Evolutionary conservation across 345 rosid species (phyloP).

Genomic region (Ceriops tagal): DNA sequence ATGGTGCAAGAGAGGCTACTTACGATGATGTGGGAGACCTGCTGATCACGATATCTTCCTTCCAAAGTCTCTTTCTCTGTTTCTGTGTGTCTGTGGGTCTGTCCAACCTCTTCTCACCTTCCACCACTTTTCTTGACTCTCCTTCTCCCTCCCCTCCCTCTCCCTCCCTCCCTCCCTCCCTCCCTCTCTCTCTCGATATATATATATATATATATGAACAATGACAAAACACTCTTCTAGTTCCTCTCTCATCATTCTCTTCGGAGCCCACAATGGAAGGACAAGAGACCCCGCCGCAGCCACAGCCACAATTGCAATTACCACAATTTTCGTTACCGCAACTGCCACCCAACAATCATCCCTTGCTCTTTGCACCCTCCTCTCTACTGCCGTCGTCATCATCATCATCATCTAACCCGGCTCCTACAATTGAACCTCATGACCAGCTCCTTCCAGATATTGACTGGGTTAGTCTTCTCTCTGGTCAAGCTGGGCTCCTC

Average conservation of each 20-base stretch:
- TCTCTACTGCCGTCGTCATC: conserved; percentile 29
- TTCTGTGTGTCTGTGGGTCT: conserved; percentile 20
- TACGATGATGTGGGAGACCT: not conserved
- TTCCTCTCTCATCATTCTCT: conserved; percentile 21
- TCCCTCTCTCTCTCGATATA: too few species aligned
- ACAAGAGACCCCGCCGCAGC: conserved; percentile 16
- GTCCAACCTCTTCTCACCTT: conserved; percentile 49
- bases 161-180: too few species aligned
- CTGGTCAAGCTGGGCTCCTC: conserved; percentile 23
- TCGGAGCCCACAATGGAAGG: conserved; percentile 33
- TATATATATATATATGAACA: not conserved
- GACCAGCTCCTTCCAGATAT: conserved; percentile 26
- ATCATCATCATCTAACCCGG: not conserved
- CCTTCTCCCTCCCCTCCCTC: too few species aligned
- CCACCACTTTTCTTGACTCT: not conserved
- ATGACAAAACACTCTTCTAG: conserved; percentile 17
- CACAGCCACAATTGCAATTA: conserved; percentile 6
- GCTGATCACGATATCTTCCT: not conserved
- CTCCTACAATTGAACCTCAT: conserved; percentile 20
- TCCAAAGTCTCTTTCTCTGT: conserved; percentile 16
- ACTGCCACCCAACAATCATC: conserved; percentile 22
- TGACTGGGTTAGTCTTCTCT: conserved; percentile 53
- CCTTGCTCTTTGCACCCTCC: conserved; percentile 27
- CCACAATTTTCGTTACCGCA: not conserved
- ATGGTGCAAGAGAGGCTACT: conserved; percentile 18